A percentile compares a stretch with the other conserved stretches of the same genome.
These are phyloP conservation scores for Protomyces gravidus DNA, from an alignment of 1,139 yeast species.

Conservation along the genomic window DNA sequence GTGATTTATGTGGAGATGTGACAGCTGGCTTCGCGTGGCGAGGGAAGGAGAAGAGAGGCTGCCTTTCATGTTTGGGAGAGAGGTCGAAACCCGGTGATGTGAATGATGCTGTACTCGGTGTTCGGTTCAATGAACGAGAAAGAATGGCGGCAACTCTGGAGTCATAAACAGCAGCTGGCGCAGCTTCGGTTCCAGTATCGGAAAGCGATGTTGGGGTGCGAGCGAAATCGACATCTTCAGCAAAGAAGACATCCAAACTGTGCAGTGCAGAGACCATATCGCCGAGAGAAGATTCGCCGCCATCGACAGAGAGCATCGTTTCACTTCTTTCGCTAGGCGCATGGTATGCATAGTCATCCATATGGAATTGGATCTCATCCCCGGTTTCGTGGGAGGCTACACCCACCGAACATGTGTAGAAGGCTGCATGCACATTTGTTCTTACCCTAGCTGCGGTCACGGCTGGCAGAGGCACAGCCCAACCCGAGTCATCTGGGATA, in stretches of 20 bases:
- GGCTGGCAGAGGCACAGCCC: slow-evolving; percentile 96
- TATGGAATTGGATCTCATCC: slow-evolving; percentile 35
- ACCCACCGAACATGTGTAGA: slow-evolving; percentile 64
- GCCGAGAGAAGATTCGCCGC: slow-evolving; percentile 59
- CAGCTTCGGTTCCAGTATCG: slow-evolving; percentile 47
- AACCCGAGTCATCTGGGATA: slow-evolving; percentile 93
- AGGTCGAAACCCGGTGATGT: slow-evolving; percentile 25
- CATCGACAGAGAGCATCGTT: slow-evolving; percentile 35
- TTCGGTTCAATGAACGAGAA: slow-evolving; percentile 68
- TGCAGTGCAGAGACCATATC: slow-evolving; percentile 97
- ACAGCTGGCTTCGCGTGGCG: slow-evolving; percentile 4
- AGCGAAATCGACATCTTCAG: slow-evolving; percentile 51
- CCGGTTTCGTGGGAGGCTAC: slow-evolving; percentile 35
- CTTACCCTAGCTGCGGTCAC: slow-evolving; percentile 82
- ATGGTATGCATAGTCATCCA: slow-evolving; percentile 35
- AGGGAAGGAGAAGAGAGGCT: slow-evolving; percentile 13
- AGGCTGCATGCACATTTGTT: slow-evolving; percentile 92
- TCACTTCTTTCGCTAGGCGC: slow-evolving; percentile 32
- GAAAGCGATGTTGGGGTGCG: slow-evolving; percentile 40
- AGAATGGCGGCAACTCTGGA: slow-evolving; percentile 71
- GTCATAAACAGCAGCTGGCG: slow-evolving; percentile 65
- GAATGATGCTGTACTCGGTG: slow-evolving; percentile 72
- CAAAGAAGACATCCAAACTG: slow-evolving; percentile 86
- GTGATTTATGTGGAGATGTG: slow-evolving; percentile 5
- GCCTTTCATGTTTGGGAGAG: slow-evolving; percentile 12